phyloP scores from a whole-genome alignment of 176 grass and related monocot species.

The Luzula sylvatica region DNA sequence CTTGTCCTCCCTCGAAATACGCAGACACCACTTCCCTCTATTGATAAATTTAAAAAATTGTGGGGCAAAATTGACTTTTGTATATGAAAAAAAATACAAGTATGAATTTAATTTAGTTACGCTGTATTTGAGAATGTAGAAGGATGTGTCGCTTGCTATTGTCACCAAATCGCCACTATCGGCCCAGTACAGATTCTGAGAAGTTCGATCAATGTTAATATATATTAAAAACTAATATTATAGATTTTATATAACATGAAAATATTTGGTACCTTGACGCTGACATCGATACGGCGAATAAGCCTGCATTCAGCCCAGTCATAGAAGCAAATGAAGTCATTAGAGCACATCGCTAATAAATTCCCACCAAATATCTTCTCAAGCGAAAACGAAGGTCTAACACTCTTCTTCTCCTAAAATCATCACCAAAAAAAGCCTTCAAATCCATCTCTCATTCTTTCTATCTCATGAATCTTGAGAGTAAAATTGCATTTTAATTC shows the following conservation, averaged over 20 bases:
- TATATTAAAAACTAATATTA: neutral
- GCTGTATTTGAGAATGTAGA: slow-evolving; percentile 96
- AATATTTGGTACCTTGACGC: slow-evolving; percentile 53
- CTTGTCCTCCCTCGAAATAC: slow-evolving; percentile 70
- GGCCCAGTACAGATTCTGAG: slow-evolving; percentile 94
- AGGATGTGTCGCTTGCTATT: slow-evolving; percentile 93
- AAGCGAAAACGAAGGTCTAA: slow-evolving; percentile 72
- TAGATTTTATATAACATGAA: neutral
- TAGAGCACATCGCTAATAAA: slow-evolving; percentile 88
- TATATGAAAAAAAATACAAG: slow-evolving; percentile 7
- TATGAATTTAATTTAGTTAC: slow-evolving; percentile 39
- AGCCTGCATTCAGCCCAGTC: slow-evolving; percentile 91
- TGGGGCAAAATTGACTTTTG: neutral
- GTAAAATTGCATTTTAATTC: neutral
- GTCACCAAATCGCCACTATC: slow-evolving; percentile 91
- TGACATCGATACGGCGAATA: slow-evolving; percentile 92
- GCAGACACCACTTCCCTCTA: slow-evolving; percentile 85
- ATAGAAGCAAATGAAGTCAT: slow-evolving; percentile 99
- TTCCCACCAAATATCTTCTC: slow-evolving; percentile 91
- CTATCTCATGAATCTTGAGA: neutral
- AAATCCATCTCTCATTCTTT: neutral
- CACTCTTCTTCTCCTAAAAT: slow-evolving; percentile 91
- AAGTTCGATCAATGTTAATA: slow-evolving; percentile 9
- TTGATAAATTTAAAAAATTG: slow-evolving; percentile 7
- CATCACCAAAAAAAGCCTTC: slow-evolving; percentile 1